phyloP scores from a whole-genome alignment of 768 basidiomycete genomes.

The Leccinum uliginosum region DNA sequence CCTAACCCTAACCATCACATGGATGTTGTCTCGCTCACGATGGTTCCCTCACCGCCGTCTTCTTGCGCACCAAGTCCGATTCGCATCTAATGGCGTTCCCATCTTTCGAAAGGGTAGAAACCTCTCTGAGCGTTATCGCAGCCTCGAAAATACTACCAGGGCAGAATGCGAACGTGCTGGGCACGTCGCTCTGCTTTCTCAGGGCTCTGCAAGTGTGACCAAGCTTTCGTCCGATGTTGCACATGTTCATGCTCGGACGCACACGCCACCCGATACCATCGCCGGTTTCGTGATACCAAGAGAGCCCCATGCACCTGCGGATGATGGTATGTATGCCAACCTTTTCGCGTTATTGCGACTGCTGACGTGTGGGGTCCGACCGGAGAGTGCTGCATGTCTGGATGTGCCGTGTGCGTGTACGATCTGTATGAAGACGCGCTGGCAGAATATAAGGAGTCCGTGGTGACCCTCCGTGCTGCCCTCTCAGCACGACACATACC shows the following conservation, averaged over 20 bases:
- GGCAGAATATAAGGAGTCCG: conserved; percentile 52
- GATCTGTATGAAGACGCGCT: conserved; percentile 80
- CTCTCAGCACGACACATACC: conserved; percentile 49
- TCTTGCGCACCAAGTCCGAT: conserved; percentile 1
- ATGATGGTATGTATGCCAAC: conserved; percentile 50
- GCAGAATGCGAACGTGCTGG: conserved; percentile 37
- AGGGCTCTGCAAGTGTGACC: conserved; percentile 5
- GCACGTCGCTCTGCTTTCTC: conserved; percentile 26
- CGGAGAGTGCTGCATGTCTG: conserved; percentile 92
- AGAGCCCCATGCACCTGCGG: conserved; percentile 55
- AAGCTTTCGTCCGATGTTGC: background rate
- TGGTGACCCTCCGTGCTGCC: conserved; percentile 45
- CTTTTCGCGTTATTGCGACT: background rate
- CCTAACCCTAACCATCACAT: conserved; percentile 2
- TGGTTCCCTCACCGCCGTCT: conserved; percentile 2
- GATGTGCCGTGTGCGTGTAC: conserved; percentile 89
- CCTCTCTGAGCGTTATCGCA: conserved; percentile 49
- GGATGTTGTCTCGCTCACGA: conserved; percentile 16
- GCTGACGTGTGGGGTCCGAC: background rate
- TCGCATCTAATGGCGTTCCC: background rate
- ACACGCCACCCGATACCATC: conserved; percentile 11
- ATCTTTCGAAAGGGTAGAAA: conserved; percentile 47
- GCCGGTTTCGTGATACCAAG: conserved; percentile 47
- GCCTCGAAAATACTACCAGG: conserved; percentile 52
- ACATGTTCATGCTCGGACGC: background rate